These are phyloP conservation scores for Solanum ahanhuiri DNA, from an alignment of 257 asterid genomes.

Conservation along the genomic window DNA sequence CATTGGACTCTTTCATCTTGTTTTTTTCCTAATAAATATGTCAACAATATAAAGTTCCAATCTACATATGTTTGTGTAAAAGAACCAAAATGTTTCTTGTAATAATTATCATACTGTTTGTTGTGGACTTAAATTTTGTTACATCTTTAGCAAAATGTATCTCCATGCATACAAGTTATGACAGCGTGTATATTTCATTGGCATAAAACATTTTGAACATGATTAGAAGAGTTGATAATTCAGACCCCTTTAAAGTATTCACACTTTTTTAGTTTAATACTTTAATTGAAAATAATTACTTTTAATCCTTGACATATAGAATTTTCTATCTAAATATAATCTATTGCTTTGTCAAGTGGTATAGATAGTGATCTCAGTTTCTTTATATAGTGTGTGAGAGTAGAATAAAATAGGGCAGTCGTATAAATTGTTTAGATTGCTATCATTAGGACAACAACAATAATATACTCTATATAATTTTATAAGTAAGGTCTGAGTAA, in stretches of 20 bases:
- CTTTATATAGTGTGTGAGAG: neutral
- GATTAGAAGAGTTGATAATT: neutral
- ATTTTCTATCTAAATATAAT: neutral
- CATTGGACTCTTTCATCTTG: neutral
- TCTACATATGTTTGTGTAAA: neutral
- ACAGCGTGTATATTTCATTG: neutral
- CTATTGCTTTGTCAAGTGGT: neutral
- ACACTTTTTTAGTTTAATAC: neutral
- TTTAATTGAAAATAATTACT: too few relatives aligned
- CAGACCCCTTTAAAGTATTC: neutral
- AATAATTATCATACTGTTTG: neutral
- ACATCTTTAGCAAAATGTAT: neutral
- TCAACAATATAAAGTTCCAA: neutral
- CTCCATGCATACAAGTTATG: neutral
- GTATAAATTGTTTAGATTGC: neutral
- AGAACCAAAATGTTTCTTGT: neutral
- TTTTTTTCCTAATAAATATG: neutral
- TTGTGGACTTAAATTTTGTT: neutral
- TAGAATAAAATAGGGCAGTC: neutral
- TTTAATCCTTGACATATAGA: too few relatives aligned
- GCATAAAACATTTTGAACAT: neutral
- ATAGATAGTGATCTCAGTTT: neutral
- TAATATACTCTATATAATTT: too few relatives aligned
- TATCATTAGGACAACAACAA: neutral
- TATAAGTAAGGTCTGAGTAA: too few relatives aligned